phyloP scores from a whole-genome alignment of 306 rosid species.

The Arachis hypogaea region DNA sequence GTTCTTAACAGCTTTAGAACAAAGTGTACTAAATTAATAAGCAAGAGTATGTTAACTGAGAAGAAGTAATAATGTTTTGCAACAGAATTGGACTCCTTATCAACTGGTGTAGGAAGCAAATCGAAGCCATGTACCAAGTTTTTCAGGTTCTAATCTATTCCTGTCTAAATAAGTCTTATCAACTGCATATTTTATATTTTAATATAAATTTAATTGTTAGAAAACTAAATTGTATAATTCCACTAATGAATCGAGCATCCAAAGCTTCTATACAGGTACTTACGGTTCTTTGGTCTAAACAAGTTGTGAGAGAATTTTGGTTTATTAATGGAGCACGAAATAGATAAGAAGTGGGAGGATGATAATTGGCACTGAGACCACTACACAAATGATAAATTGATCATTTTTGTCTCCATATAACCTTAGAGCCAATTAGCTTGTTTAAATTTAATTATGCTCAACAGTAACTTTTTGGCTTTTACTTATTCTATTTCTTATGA shows the following conservation, averaged over 20 bases:
- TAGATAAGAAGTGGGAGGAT: constrained; percentile 42
- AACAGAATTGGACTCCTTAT: constrained; percentile 92
- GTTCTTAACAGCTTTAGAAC: constrained; percentile 29
- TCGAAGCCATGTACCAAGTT: constrained; percentile 99
- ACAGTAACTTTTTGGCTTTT: constrained; percentile 28
- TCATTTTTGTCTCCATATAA: constrained; percentile 19
- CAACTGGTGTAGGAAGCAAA: constrained; percentile 99
- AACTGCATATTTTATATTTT: constrained; percentile 41
- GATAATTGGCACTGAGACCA: constrained; percentile 29
- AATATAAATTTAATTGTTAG: constrained; percentile 28
- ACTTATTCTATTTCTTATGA: constrained; percentile 33
- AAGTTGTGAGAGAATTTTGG: constrained; percentile 46
- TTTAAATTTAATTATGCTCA: constrained; percentile 19
- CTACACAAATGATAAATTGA: constrained; percentile 35
- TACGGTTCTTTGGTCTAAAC: constrained; percentile 47
- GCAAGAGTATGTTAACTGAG: constrained; percentile 63
- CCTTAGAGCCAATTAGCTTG: constrained; percentile 28
- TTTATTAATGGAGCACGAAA: constrained; percentile 39
- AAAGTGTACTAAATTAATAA: constrained; percentile 54
- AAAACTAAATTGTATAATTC: constrained; percentile 46
- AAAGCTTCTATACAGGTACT: constrained; percentile 70
- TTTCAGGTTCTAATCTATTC: constrained; percentile 98
- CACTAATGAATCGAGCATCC: constrained; percentile 49
- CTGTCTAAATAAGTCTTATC: constrained; percentile 53
- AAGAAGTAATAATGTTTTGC: constrained; percentile 79